Evolutionary conservation across 805 yeast genomes (phyloP), one percentile per base, ranked within the genome.

Genomic region (Komagataella phaffii): DNA sequence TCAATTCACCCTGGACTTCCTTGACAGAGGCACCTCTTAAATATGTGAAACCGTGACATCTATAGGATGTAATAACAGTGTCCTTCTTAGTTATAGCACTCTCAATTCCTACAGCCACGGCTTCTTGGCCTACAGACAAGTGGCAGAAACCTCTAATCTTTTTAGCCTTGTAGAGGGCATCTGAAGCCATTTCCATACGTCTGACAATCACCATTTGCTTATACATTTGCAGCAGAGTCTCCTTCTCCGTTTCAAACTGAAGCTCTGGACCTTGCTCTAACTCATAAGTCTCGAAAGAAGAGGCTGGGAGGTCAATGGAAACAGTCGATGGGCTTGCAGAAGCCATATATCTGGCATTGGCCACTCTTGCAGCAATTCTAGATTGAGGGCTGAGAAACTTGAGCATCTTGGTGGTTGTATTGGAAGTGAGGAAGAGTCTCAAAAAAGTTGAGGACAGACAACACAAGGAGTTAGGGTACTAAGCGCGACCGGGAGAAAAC

Each of bases 111-210:
- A 91, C 97, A 56, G 99, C 96, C 71, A 93, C 81, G 57, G 99
- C 99, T 75, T 93, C 99, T 75, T 93, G 99, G 64, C 99, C 99
- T 57, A 88, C 89, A 12, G 96, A 87, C 75, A 93, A 80, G 72
- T 93, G 99, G 74, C 99, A 93, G 83, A 93, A 93, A 61, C 99
- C 99, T 76, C 98, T 82, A 65, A 93, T 90, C 75, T 91, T 89
- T 78, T 93, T 93, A 63, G 98, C 96, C 77, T 93, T 93, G 78
- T 93, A 93, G 58, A 93, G 76, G 36, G 97, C 98, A 68, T 93
- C 99, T 55, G 98, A 82, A 46, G 96, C 95, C 96, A 93, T 91
- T 76, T 93, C 99, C 93, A 93, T 83, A 73, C 99, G 86, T 79
- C 96, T 83, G 67, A 91, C 82, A 59, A 84, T 72, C 59, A 85